phyloP scores from a whole-genome alignment of 768 basidiomycete genomes.

The Termitomyces titanicus region DNA sequence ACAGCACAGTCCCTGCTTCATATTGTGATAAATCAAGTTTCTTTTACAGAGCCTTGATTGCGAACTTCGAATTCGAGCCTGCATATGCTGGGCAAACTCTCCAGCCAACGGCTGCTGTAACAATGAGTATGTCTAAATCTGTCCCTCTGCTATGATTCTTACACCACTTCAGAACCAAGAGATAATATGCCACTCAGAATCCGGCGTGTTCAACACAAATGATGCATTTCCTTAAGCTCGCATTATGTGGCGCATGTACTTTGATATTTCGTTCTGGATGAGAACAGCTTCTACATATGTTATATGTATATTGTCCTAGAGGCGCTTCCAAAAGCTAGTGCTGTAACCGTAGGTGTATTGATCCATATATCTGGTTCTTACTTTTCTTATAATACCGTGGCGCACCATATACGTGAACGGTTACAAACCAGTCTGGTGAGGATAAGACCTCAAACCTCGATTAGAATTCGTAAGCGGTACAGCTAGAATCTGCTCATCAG shows the following conservation, averaged over 20 bases:
- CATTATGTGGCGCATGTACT: background rate
- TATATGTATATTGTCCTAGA: no score
- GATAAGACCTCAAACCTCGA: no score
- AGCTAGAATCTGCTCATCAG: no score
- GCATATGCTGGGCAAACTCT: conserved; percentile 35
- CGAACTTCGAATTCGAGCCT: conserved; percentile 42
- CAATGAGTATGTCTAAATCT: conserved; percentile 36
- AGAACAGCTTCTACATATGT: no score
- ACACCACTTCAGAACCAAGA: conserved; percentile 26
- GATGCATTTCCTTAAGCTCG: background rate
- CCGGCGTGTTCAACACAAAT: conserved; percentile 7
- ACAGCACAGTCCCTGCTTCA: background rate
- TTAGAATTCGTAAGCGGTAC: no score
- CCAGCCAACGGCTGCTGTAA: conserved; percentile 40
- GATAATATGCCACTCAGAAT: conserved; percentile 35
- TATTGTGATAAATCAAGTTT: background rate
- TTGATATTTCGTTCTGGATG: background rate
- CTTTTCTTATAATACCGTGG: no score
- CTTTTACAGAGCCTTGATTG: conserved; percentile 30
- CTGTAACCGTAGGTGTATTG: no score
- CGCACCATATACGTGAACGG: no score
- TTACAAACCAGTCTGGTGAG: no score
- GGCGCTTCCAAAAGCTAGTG: no score
- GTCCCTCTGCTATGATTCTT: background rate
- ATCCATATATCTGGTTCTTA: no score